Evolutionary conservation across 1,284 basidiomycete species (phyloP).

Genomic region (Tilletia indica): DNA sequence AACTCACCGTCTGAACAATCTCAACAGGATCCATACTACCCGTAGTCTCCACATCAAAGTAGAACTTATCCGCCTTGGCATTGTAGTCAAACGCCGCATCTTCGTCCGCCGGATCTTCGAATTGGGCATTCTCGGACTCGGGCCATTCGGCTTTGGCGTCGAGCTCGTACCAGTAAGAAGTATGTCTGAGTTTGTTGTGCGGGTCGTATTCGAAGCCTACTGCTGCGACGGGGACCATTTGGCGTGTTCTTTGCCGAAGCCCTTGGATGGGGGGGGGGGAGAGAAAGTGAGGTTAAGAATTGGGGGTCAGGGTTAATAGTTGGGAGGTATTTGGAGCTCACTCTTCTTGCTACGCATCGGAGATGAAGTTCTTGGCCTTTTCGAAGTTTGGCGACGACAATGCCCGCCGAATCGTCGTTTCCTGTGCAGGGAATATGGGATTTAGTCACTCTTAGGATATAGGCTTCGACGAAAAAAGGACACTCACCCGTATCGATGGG

Average conservation of each 20-base stretch:
- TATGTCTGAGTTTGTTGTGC: constrained; percentile 93
- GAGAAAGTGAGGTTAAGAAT: constrained; percentile 8
- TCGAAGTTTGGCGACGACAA: constrained; percentile 86
- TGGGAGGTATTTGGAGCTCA: constrained; percentile 52
- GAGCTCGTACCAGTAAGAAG: constrained; percentile 87
- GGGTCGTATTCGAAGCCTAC: constrained; percentile 98
- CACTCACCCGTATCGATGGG: constrained; percentile 8
- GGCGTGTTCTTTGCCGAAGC: constrained; percentile 95
- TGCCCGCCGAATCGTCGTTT: constrained; percentile 49
- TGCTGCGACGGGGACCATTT: constrained; percentile 96
- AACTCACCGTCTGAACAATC: constrained; percentile 48
- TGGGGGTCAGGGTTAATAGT: neutral
- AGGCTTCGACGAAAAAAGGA: constrained; percentile 21
- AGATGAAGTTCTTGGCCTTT: constrained; percentile 89
- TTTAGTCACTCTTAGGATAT: too few relatives aligned
- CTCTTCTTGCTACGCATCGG: constrained; percentile 89
- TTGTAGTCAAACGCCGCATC: constrained; percentile 50
- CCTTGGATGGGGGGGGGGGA: constrained; percentile 60
- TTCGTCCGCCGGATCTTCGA: constrained; percentile 50
- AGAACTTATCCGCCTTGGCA: constrained; percentile 45
- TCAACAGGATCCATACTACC: constrained; percentile 51
- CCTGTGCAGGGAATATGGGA: neutral
- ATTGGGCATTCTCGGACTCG: constrained; percentile 44
- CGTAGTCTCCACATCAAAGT: constrained; percentile 53
- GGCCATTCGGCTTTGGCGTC: constrained; percentile 55